These are phyloP conservation scores for Aureobasidium sp. DNA, from an alignment of 2,329 filamentous ascomycete genomes.

Conservation along the genomic window DNA sequence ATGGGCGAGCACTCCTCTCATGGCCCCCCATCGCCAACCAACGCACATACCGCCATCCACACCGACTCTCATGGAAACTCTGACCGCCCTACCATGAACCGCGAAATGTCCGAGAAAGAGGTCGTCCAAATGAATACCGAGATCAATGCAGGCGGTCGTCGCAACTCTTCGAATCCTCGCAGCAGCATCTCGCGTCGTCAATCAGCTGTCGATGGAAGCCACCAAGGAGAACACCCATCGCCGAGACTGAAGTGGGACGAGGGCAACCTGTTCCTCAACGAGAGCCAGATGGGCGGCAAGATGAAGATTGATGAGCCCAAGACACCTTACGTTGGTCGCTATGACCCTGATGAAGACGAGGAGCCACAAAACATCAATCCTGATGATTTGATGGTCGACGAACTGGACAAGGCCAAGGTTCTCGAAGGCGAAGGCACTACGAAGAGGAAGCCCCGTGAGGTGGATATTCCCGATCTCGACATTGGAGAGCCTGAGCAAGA, in stretches of 20 bases:
- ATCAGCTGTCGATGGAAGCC: slow-evolving; percentile 46
- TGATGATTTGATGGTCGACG: slow-evolving; percentile 61
- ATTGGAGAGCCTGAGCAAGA: slow-evolving; percentile 78
- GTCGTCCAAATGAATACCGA: slow-evolving; percentile 90
- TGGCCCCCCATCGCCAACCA: slow-evolving; percentile 39
- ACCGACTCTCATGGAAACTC: slow-evolving; percentile 26
- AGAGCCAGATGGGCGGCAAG: slow-evolving; percentile 87
- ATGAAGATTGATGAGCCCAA: slow-evolving; percentile 99
- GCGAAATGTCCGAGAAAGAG: slow-evolving; percentile 67
- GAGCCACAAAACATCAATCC: slow-evolving; percentile 61
- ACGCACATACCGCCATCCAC: slow-evolving; percentile 28
- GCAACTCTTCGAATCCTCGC: slow-evolving; percentile 67
- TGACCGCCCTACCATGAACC: slow-evolving; percentile 37
- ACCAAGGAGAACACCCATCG: slow-evolving; percentile 51
- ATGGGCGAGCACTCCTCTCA: slow-evolving; percentile 46
- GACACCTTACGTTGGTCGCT: slow-evolving; percentile 89
- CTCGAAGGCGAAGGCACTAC: slow-evolving; percentile 25
- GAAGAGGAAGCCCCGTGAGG: slow-evolving; percentile 45
- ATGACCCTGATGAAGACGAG: slow-evolving; percentile 82
- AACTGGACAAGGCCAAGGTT: slow-evolving; percentile 50
- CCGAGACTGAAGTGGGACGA: slow-evolving; percentile 96
- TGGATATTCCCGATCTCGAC: slow-evolving; percentile 86
- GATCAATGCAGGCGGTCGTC: slow-evolving; percentile 82
- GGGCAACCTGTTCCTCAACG: slow-evolving; percentile 92
- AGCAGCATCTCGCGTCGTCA: slow-evolving; percentile 65